A percentile compares a stretch with the other conserved stretches of the same genome.
phyloP scores from a whole-genome alignment of 2,329 filamentous ascomycete genomes.

The Geosmithia morbida region DNA sequence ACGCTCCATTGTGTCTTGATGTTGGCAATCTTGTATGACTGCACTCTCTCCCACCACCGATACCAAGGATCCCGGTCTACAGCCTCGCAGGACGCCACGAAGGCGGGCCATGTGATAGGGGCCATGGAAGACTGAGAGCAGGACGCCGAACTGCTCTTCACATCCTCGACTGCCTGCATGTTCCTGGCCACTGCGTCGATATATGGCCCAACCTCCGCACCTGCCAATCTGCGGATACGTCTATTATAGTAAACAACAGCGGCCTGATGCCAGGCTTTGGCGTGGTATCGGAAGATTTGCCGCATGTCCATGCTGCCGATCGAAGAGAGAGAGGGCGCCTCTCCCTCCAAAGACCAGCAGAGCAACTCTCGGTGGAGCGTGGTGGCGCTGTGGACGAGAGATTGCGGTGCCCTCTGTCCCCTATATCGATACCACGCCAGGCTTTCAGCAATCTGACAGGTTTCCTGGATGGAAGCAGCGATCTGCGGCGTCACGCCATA shows the following conservation, averaged over 20 bases:
- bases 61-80: background rate
- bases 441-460: background rate
- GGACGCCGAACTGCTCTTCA: background rate
- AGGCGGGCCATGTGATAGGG: background rate
- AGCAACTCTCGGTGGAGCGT: background rate
- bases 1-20: conserved; percentile 1
- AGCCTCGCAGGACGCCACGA: background rate
- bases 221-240: background rate
- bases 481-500: background rate
- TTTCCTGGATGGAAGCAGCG: background rate
- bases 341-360: background rate
- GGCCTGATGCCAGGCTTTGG: background rate
- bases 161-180: background rate
- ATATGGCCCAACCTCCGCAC: background rate
- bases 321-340: background rate
- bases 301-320: background rate
- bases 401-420: background rate
- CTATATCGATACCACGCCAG: background rate
- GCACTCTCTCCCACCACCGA: background rate
- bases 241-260: background rate
- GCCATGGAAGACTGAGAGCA: background rate
- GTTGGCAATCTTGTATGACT: conserved; percentile 1
- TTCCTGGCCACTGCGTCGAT: background rate
- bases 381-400: background rate
- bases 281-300: background rate